phyloP scores from a whole-genome alignment of 2,329 filamentous ascomycete genomes.

The Hysterium pulicare region DNA sequence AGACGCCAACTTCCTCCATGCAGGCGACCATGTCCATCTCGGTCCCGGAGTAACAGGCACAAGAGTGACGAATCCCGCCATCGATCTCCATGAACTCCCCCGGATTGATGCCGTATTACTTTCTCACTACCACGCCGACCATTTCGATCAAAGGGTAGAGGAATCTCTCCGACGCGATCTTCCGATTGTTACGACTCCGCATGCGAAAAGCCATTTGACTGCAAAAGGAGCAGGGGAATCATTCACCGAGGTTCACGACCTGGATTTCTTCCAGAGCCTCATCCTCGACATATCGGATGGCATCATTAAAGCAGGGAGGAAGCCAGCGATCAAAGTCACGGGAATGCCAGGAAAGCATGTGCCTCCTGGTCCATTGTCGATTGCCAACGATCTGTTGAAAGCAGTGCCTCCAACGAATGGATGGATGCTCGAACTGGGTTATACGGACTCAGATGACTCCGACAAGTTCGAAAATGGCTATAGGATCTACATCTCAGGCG shows the following conservation, averaged over 20 bases:
- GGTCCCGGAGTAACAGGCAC: conserved; percentile 59
- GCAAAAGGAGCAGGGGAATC: conserved; percentile 43
- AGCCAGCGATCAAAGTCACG: conserved; percentile 54
- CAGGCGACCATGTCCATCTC: conserved; percentile 64
- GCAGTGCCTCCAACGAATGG: conserved; percentile 64
- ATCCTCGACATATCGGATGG: conserved; percentile 42
- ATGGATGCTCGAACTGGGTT: conserved; percentile 63
- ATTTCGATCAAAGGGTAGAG: conserved; percentile 55
- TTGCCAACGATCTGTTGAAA: conserved; percentile 47
- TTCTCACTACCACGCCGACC: conserved; percentile 63
- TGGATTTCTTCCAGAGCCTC: conserved; percentile 56
- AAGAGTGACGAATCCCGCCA: conserved; percentile 56
- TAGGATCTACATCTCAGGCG: conserved; percentile 63
- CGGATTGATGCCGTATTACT: conserved; percentile 58
- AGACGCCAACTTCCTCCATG: conserved; percentile 63
- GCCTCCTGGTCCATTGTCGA: conserved; percentile 41
- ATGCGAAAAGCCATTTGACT: conserved; percentile 55
- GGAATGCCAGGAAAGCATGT: conserved; percentile 66
- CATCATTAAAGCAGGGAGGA: conserved; percentile 12
- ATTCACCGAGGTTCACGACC: conserved; percentile 53
- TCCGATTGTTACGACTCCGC: conserved; percentile 62
- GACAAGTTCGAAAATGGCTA: conserved; percentile 48
- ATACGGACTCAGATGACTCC: conserved; percentile 23
- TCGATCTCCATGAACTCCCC: conserved; percentile 59
- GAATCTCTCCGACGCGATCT: conserved; percentile 50